Evolutionary conservation across 345 rosid genomes (phyloP).

Genomic region (Salix koriyanagi): DNA sequence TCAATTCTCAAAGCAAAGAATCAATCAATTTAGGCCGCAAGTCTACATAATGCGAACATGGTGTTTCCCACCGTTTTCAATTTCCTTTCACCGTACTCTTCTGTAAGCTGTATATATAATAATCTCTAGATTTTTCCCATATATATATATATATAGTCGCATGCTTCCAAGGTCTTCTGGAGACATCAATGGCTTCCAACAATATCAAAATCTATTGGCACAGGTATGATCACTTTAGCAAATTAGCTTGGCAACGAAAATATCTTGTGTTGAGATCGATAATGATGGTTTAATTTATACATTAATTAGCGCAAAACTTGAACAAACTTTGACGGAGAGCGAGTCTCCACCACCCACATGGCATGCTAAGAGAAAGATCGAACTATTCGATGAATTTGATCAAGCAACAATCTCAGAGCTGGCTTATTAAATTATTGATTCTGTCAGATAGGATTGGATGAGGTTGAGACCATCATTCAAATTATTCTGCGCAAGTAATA

Average conservation of each 20-base stretch:
- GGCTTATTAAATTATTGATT: too few relatives aligned
- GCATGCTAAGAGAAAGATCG: neutral
- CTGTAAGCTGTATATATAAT: too few relatives aligned
- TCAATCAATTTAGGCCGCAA: neutral
- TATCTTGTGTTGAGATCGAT: neutral
- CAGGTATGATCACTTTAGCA: neutral
- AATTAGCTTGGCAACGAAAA: neutral
- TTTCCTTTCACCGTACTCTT: too few relatives aligned
- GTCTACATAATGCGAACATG: neutral
- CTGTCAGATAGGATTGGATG: too few relatives aligned
- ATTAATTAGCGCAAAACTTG: neutral
- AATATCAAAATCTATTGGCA: neutral
- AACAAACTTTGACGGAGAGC: neutral
- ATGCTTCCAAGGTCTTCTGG: neutral
- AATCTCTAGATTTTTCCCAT: too few relatives aligned
- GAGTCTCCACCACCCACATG: slow-evolving; percentile 1
- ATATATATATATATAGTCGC: too few relatives aligned
- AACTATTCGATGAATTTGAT: too few relatives aligned
- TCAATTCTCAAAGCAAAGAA: neutral
- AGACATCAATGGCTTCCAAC: neutral
- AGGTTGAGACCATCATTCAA: too few relatives aligned
- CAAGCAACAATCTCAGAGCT: too few relatives aligned
- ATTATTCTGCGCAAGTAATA: too few relatives aligned
- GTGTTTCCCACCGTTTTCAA: neutral
- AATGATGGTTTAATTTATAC: neutral